phyloP scores from a whole-genome alignment of 2,329 filamentous ascomycete species.

The Sporothrix mexicana region DNA sequence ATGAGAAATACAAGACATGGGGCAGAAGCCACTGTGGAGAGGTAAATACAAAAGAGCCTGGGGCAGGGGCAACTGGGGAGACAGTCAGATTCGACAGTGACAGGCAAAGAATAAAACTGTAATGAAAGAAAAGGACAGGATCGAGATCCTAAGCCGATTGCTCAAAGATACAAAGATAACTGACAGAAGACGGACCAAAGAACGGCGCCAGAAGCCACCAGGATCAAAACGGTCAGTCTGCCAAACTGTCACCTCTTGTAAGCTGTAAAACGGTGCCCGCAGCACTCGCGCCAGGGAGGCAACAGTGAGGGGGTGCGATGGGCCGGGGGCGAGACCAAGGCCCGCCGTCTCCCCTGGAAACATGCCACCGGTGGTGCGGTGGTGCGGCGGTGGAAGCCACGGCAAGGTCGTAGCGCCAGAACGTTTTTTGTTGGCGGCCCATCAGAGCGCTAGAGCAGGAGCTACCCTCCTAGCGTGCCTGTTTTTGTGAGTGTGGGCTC shows the following conservation, averaged over 20 bases:
- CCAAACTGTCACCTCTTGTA: background rate
- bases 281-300: conserved; percentile 5
- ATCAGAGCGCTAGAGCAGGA: conserved; percentile 18
- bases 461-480: conserved; percentile 24
- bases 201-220: background rate
- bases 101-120: no score
- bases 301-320: conserved; percentile 2
- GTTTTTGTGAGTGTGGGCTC: conserved; percentile 23
- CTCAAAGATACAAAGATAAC: background rate
- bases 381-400: conserved; percentile 3
- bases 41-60: background rate
- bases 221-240: conserved; percentile 18
- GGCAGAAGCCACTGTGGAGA: background rate
- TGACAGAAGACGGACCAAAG: background rate
- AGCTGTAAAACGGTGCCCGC: background rate
- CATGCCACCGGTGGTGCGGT: conserved; percentile 21
- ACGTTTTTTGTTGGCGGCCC: conserved; percentile 15
- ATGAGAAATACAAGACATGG: conserved; percentile 32
- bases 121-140: background rate
- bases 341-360: conserved; percentile 26
- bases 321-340: conserved; percentile 26
- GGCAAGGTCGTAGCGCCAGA: conserved; percentile 31
- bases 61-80: background rate
- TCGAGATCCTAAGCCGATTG: background rate
- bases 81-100: no score